A percentile compares a stretch with the other conserved stretches of the same genome.
Evolutionary conservation across 768 basidiomycete genomes (phyloP).

Genomic region (Rhodotorula taiwanensis): DNA sequence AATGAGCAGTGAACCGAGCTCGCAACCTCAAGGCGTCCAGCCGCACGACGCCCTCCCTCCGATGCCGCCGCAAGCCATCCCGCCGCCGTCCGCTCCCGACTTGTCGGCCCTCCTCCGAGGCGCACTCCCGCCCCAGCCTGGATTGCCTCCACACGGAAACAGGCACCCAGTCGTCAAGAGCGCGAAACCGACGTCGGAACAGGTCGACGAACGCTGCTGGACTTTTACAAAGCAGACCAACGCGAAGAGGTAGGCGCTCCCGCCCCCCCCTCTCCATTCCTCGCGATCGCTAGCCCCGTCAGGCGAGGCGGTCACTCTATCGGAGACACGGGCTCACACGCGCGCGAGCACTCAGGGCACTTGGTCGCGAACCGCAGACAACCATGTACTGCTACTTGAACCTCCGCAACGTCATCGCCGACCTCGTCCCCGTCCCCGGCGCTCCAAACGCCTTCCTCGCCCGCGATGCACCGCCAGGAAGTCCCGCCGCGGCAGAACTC

Average conservation of each 20-base stretch:
- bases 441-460: constrained; percentile 29
- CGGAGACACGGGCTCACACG: background rate
- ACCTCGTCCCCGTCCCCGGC: constrained; percentile 24
- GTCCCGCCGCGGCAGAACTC: background rate
- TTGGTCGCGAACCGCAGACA: constrained; percentile 17
- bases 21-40: background rate
- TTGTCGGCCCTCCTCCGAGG: background rate
- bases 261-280: background rate
- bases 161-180: too few relatives aligned
- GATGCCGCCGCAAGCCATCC: background rate
- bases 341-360: background rate
- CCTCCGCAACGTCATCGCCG: constrained; percentile 24
- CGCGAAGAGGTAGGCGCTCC: constrained; percentile 17
- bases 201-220: constrained; percentile 30
- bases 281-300: background rate
- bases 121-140: background rate
- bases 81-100: background rate
- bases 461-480: constrained; percentile 6
- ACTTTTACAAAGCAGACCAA: constrained; percentile 21
- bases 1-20: too few relatives aligned
- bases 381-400: constrained; percentile 34
- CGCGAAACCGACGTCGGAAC: constrained; percentile 7
- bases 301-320: background rate
- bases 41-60: background rate
- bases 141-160: background rate